Evolutionary conservation across 139 green algal species (phyloP), one percentile per base, ranked within the genome.

Genomic region (Pleodorina starrii): DNA sequence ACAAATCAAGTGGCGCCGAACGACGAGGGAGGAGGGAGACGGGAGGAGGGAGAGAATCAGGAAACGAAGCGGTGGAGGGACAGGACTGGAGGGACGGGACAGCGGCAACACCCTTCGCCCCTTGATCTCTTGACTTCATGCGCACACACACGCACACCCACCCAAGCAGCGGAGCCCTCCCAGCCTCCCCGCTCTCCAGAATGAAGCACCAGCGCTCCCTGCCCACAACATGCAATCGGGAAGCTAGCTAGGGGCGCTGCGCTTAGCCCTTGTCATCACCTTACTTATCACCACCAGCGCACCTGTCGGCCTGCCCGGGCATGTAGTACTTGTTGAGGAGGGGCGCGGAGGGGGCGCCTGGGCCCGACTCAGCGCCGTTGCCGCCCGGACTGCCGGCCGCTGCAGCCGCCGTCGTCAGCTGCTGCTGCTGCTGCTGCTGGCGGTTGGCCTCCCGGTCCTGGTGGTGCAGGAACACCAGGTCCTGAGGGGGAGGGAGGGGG

Each of bases 381-480:
- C 21, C 23, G 38, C 23, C 9, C 71, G 71, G 11, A 10, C 71
- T 4, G 12, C 9, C 43, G 12, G 50, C 50, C 76, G n/a, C n/a
- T n/a, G n/a, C 50, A 60, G 38, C 36, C 38, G 38, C 57, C 25
- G 19, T 23, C 17, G 19, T 5, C 27, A 0, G 25, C 54, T 44
- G 54, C 36, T 16, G 25, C 23, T 27, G 38, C 40, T 86, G 54
- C 79, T 11, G 29, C 74, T 54, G 77, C 50, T 50, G 32, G 25
- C 23, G 36, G 44, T 25, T 43, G 27, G 60, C 57, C 7, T 9
- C 60, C 3, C 42, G 60, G 25, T 77, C 59, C 40, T 87, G 80
- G 40, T 87, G 42, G 80, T 76, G 59, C 59, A 87, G 59, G 42
- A 75, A 87, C 59, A 76, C 59, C 59, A 60, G 43, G n/a, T 87